Percentiles rank a stretch among this genome's conserved stretches.
Evolutionary conservation across 148 eudicot species (phyloP).

Genomic region (Silene conica): DNA sequence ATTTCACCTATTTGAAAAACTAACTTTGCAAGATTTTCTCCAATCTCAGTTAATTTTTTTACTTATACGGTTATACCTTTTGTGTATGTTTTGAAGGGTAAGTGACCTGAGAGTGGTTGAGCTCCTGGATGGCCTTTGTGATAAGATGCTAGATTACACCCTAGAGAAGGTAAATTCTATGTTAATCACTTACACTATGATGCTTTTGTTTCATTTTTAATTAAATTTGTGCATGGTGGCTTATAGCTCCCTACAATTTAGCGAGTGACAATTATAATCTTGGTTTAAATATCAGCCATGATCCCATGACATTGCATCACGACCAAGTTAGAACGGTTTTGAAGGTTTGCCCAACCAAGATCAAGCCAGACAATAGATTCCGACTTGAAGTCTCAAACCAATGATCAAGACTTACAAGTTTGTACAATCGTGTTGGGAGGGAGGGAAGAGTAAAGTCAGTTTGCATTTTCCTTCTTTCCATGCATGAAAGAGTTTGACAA

Average conservation of each 20-base stretch:
- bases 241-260: not conserved
- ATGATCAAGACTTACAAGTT: not conserved
- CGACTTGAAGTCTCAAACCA: not conserved
- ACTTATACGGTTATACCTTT: not conserved
- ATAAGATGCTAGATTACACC: conserved; percentile 95
- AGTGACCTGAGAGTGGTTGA: conserved; percentile 95
- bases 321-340: not conserved
- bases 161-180: conserved; percentile 53
- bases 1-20: not conserved
- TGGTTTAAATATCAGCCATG: too few relatives aligned
- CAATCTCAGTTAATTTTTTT: not conserved
- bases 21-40: not conserved
- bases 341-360: not conserved
- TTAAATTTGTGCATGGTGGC: not conserved
- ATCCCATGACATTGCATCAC: not conserved
- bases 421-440: not conserved
- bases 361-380: not conserved
- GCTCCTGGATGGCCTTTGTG: conserved; percentile 95
- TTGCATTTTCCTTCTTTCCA: too few relatives aligned
- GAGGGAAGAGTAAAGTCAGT: not conserved
- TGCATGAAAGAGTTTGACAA: too few relatives aligned
- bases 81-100: conserved; percentile 43
- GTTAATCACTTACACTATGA: not conserved
- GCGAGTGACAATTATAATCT: not conserved
- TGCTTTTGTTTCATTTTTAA: conserved; percentile 1